Percentiles rank a stretch among this genome's conserved stretches.
These are phyloP conservation scores for Pythium rhizo-oryzae DNA, from an alignment of 352 stramenopile species.

Conservation along the genomic window DNA sequence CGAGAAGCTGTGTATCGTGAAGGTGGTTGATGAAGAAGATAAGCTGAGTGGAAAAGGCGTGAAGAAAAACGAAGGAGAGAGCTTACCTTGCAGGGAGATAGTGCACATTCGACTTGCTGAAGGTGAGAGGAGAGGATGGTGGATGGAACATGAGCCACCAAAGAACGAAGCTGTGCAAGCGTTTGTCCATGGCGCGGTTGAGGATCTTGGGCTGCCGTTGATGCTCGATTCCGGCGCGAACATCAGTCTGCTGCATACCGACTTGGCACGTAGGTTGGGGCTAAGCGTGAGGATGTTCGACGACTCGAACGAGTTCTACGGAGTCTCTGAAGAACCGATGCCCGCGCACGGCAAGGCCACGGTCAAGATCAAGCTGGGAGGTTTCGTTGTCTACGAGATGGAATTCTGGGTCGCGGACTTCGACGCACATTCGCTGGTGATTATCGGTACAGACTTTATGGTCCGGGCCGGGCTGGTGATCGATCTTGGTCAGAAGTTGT, in stretches of 20 bases:
- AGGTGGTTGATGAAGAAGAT: no score
- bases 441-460: slow-evolving; percentile 28
- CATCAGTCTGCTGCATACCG: slow-evolving; percentile 17
- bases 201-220: slow-evolving; percentile 4
- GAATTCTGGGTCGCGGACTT: slow-evolving; percentile 25
- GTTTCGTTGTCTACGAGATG: slow-evolving; percentile 16
- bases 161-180: slow-evolving; percentile 11
- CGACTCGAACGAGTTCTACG: slow-evolving; percentile 11
- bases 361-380: slow-evolving; percentile 18
- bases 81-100: not conserved
- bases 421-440: slow-evolving; percentile 21
- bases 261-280: slow-evolving; percentile 23
- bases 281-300: slow-evolving; percentile 19
- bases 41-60: no score
- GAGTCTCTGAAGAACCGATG: slow-evolving; percentile 14
- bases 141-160: slow-evolving; percentile 12
- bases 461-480: slow-evolving; percentile 11
- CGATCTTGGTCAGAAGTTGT: not conserved
- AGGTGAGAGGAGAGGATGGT: slow-evolving; percentile 9
- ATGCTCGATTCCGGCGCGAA: slow-evolving; percentile 26
- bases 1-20: no score
- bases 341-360: slow-evolving; percentile 1
- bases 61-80: no score
- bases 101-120: slow-evolving; percentile 6
- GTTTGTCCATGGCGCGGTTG: slow-evolving; percentile 17